Conservation (phyloP, 2,329 filamentous ascomycete genomes). For the Cytospora leucostoma region DNA sequence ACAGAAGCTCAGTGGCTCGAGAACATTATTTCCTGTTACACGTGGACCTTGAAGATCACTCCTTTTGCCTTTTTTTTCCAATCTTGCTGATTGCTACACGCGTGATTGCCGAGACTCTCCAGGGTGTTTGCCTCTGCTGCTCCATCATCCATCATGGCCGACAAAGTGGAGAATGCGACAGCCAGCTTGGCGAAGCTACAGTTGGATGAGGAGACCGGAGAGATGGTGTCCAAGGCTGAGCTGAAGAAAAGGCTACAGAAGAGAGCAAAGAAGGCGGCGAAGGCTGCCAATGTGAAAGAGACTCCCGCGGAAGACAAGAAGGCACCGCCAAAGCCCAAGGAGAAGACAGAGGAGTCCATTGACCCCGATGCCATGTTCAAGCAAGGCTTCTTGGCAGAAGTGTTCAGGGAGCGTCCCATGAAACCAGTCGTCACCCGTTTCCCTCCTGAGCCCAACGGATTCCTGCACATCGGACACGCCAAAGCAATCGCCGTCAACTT, state of each 20-base stretch:
- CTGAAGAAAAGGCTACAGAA: slow-evolving; percentile 43
- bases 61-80: background rate
- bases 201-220: slow-evolving; percentile 44
- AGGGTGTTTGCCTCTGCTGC: background rate
- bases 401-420: slow-evolving; percentile 67
- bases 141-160: slow-evolving; percentile 35
- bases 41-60: background rate
- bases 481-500: slow-evolving; percentile 98
- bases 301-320: slow-evolving; percentile 32
- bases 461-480: slow-evolving; percentile 87
- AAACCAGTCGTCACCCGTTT: slow-evolving; percentile 70
- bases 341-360: slow-evolving; percentile 45
- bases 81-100: background rate
- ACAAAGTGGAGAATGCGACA: slow-evolving; percentile 36
- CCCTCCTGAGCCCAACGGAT: slow-evolving; percentile 89
- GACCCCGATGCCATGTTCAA: slow-evolving; percentile 75
- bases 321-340: slow-evolving; percentile 42
- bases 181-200: slow-evolving; percentile 41
- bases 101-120: background rate
- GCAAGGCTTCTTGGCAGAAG: slow-evolving; percentile 71
- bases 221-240: slow-evolving; percentile 45
- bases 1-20: background rate
- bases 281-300: slow-evolving; percentile 30
- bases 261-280: slow-evolving; percentile 35
- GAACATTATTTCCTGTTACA: background rate